Percentiles rank a stretch among this genome's conserved stretches.
Evolutionary conservation across 176 grass and related monocot species (phyloP).

Genomic region (Stipa capillata): DNA sequence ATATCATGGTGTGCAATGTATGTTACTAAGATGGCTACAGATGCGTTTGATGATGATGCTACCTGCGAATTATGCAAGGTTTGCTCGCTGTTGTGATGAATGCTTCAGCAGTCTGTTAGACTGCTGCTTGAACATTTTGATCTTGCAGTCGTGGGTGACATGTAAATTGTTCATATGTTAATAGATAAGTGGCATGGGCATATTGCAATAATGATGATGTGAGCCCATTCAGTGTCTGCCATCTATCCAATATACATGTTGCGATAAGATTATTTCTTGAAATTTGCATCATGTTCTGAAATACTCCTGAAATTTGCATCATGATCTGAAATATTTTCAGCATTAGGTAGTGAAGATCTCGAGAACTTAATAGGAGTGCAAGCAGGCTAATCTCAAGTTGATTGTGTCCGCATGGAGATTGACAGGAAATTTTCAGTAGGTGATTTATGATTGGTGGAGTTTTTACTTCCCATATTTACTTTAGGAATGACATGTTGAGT

Average conservation of each 20-base stretch:
- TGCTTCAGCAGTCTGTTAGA: slow-evolving; percentile 7
- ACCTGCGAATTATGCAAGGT: slow-evolving; percentile 33
- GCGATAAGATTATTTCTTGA: background rate
- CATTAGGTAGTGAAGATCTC: slow-evolving; percentile 29
- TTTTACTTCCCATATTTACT: background rate
- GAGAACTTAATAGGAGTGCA: background rate
- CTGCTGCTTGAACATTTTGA: slow-evolving; percentile 13
- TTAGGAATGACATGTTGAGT: background rate
- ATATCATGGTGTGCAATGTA: slow-evolving; percentile 22
- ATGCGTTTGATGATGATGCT: slow-evolving; percentile 23
- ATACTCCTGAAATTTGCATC: slow-evolving; percentile 11
- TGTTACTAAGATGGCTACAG: slow-evolving; percentile 42
- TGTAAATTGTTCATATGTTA: slow-evolving; percentile 40
- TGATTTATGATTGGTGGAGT: background rate
- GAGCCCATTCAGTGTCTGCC: background rate
- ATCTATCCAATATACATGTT: slow-evolving; percentile 20
- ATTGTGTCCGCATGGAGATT: background rate
- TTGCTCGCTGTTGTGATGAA: slow-evolving; percentile 33
- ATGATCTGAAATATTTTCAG: slow-evolving; percentile 44
- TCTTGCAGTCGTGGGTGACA: background rate
- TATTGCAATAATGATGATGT: slow-evolving; percentile 22
- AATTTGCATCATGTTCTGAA: slow-evolving; percentile 24
- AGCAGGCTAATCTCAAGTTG: slow-evolving; percentile 26
- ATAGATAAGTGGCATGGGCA: slow-evolving; percentile 24
- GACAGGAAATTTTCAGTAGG: background rate